Evolutionary conservation across 83 land plant species (phyloP).

Genomic region (Picea abies): DNA sequence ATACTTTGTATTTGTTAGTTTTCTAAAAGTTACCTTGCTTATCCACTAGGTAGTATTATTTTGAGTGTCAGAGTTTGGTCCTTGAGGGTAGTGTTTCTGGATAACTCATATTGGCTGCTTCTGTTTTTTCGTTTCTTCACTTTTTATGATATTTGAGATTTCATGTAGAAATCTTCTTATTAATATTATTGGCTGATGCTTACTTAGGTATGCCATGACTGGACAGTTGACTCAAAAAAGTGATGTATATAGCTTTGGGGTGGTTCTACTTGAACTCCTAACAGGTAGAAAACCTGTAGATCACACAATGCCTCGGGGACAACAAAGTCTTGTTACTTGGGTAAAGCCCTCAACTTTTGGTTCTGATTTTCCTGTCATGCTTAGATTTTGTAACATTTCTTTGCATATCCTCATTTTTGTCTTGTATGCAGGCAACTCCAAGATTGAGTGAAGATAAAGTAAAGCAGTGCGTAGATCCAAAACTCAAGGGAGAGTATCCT

Average conservation of each 20-base stretch:
- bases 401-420: background rate
- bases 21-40: too few relatives aligned
- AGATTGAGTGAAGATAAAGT: slow-evolving; percentile 51
- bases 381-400: background rate
- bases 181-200: background rate
- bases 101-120: too few relatives aligned
- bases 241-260: slow-evolving; percentile 78
- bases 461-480: slow-evolving; percentile 49
- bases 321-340: slow-evolving; percentile 86
- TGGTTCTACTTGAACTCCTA: slow-evolving; percentile 67
- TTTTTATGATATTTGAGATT: too few relatives aligned
- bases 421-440: slow-evolving; percentile 37
- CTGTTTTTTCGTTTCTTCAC: too few relatives aligned
- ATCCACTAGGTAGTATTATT: too few relatives aligned
- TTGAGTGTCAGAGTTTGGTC: too few relatives aligned
- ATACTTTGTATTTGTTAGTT: too few relatives aligned
- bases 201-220: slow-evolving; percentile 73
- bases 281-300: slow-evolving; percentile 78
- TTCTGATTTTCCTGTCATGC: background rate
- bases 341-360: slow-evolving; percentile 27
- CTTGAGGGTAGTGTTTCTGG: too few relatives aligned
- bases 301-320: slow-evolving; percentile 83
- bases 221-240: slow-evolving; percentile 81
- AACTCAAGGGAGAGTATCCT: slow-evolving; percentile 48
- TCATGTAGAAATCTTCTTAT: too few relatives aligned